phyloP scores from a whole-genome alignment of 805 yeast species.

The Teunomyces tritomae region DNA sequence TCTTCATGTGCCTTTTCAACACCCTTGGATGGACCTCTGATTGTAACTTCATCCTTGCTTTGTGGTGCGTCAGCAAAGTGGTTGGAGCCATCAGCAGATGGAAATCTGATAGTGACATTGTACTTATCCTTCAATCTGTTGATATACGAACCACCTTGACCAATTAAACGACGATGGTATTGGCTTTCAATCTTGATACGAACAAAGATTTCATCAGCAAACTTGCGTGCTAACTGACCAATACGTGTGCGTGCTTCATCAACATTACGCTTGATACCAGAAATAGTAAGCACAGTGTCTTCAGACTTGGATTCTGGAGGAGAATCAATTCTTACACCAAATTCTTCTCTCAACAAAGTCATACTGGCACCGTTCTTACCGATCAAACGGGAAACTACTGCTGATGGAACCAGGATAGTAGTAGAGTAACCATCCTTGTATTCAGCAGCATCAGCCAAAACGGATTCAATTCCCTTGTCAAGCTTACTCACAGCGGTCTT shows the following conservation, averaged over 20 bases:
- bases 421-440: conserved; percentile 45
- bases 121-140: conserved; percentile 86
- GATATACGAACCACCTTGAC: conserved; percentile 76
- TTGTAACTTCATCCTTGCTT: conserved; percentile 58
- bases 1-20: conserved; percentile 83
- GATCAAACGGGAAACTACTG: conserved; percentile 72
- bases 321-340: conserved; percentile 73
- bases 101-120: conserved; percentile 76
- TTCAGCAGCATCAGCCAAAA: conserved; percentile 56
- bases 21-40: conserved; percentile 89
- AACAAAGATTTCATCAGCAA: conserved; percentile 76
- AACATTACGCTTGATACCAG: conserved; percentile 78
- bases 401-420: conserved; percentile 60
- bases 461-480: conserved; percentile 48
- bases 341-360: conserved; percentile 65
- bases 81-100: conserved; percentile 34
- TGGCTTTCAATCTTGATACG: conserved; percentile 70
- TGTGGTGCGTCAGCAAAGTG: conserved; percentile 37
- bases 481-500: conserved; percentile 58
- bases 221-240: conserved; percentile 57
- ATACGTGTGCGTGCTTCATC: conserved; percentile 67
- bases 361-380: conserved; percentile 86
- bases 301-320: conserved; percentile 21
- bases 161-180: conserved; percentile 80
- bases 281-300: conserved; percentile 49